Conservation (phyloP, 495 filamentous ascomycete genomes). For the Penicillium antarcticum region DNA sequence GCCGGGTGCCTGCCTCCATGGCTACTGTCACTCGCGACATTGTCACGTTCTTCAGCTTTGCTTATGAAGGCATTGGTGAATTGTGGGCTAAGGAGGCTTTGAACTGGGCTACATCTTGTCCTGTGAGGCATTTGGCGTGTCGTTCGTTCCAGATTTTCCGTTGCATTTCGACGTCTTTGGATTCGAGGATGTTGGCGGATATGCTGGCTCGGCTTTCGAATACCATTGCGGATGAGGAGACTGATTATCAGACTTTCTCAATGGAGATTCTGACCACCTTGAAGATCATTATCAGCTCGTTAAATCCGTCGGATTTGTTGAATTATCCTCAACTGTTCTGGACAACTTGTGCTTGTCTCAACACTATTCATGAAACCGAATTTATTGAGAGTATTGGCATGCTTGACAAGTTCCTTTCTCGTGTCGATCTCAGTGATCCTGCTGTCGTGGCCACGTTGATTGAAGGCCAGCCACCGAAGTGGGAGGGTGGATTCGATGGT, state of each 20-base stretch:
- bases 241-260: slow-evolving; percentile 91
- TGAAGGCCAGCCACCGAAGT: slow-evolving; percentile 76
- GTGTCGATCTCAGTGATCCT: slow-evolving; percentile 74
- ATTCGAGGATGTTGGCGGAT: slow-evolving; percentile 89
- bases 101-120: slow-evolving; percentile 94
- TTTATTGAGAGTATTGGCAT: slow-evolving; percentile 89
- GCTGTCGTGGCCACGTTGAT: slow-evolving; percentile 64
- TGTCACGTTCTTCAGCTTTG: slow-evolving; percentile 77
- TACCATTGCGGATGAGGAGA: slow-evolving; percentile 89
- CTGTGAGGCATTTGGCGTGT: slow-evolving; percentile 93
- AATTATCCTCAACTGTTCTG: slow-evolving; percentile 94
- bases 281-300: slow-evolving; percentile 79
- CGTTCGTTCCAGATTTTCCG: slow-evolving; percentile 97
- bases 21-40: slow-evolving; percentile 74
- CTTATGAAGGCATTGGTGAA: slow-evolving; percentile 83
- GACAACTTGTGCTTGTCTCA: slow-evolving; percentile 92
- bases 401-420: slow-evolving; percentile 82
- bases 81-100: slow-evolving; percentile 86
- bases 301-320: slow-evolving; percentile 74
- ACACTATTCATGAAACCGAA: slow-evolving; percentile 92
- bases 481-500: slow-evolving; percentile 88
- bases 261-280: slow-evolving; percentile 96
- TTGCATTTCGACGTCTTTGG: slow-evolving; percentile 83
- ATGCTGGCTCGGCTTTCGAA: slow-evolving; percentile 94
- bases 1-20: slow-evolving; percentile 86